phyloP scores from a whole-genome alignment of 768 basidiomycete genomes.

The Leccinellum luteum region DNA sequence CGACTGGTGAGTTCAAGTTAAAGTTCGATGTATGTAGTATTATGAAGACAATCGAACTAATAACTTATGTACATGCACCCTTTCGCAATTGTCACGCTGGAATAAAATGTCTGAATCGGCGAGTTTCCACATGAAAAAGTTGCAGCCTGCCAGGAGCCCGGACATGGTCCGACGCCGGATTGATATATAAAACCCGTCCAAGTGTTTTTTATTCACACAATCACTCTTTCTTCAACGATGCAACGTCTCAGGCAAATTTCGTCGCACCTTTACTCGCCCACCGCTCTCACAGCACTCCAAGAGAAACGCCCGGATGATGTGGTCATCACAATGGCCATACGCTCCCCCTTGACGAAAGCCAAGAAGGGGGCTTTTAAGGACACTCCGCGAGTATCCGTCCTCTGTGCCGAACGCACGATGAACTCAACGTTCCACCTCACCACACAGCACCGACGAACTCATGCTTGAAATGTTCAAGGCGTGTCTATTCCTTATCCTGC shows the following conservation, averaged over 20 bases:
- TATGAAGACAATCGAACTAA: too few species aligned
- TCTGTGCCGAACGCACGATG: background rate
- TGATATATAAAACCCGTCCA: too few species aligned
- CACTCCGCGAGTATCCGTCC: slow-evolving; percentile 44
- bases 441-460: slow-evolving; percentile 67
- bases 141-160: too few species aligned
- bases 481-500: background rate
- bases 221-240: slow-evolving; percentile 35
- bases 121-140: too few species aligned
- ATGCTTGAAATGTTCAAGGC: slow-evolving; percentile 82
- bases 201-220: background rate
- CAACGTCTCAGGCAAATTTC: slow-evolving; percentile 66
- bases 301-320: slow-evolving; percentile 70
- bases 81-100: too few species aligned
- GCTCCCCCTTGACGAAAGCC: slow-evolving; percentile 73
- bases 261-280: slow-evolving; percentile 49
- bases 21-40: too few species aligned
- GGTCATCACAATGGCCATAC: slow-evolving; percentile 78
- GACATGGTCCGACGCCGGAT: too few species aligned
- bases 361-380: slow-evolving; percentile 77
- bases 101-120: too few species aligned
- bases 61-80: too few species aligned
- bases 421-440: slow-evolving; percentile 10
- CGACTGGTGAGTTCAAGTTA: too few species aligned
- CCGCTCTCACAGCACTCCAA: slow-evolving; percentile 52